Evolutionary conservation across 257 asterid species (phyloP), one percentile per base, ranked within the genome.

Genomic region (Echites panduratus): DNA sequence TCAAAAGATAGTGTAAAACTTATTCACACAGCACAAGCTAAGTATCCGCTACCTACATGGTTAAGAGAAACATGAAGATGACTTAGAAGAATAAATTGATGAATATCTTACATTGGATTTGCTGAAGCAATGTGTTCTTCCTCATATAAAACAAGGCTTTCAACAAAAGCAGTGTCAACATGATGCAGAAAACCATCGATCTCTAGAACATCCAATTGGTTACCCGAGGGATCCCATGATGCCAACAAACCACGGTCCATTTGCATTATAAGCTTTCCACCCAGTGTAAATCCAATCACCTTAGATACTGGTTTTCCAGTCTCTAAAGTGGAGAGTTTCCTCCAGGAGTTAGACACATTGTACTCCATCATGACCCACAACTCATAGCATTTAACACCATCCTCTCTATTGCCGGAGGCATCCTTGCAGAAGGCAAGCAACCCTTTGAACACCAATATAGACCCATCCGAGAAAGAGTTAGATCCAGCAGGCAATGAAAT

Each of bases 131-230:
- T 38, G 11, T 20, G 40, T 44, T 48, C 43, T 12, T 47, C 75
- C 17, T 12, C 68, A 44, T 43, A 44, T 57, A 72, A 27, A 58
- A 72, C 44, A 13, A 72, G 69, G 53, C 75, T 72, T 40, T 71
- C 75, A 32, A 72, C 59, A 58, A 72, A 72, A 58, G 69, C 27
- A 72, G 75, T 26, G 61, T 58, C 75, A 12, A 72, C 56, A 72
- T 72, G 75, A 43, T 72, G 13, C 12, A 58, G 45, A 56, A 57
- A 57, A 35, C 24, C 75, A 22, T 54, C 43, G 11, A 71, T 71
- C 12, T 56, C 11, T 38, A 58, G 56, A 26, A 7, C 32, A n/a
- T 24, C 38, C 12, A 72, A 17, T 38, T 7, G 13, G 45, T 24
- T 27, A 0, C 9, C 13, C 44, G 13, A 32, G 32, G 69, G 69